Conservation (phyloP, 2,329 filamentous ascomycete genomes). For the Leptosphaerulina australis region DNA sequence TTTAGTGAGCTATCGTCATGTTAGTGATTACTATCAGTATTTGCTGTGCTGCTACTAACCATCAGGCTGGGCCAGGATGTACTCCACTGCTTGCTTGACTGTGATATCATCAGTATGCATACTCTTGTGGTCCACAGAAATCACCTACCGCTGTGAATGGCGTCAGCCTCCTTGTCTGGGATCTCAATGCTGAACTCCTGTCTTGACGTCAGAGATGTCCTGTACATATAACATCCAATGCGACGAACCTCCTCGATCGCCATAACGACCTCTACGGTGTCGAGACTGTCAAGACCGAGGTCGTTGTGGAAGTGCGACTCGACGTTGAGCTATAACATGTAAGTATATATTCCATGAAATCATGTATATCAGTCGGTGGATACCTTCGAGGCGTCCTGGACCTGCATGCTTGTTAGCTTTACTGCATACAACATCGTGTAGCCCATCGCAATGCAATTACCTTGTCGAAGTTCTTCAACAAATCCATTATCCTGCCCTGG, state of each 20-base stretch:
- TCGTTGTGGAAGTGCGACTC: slow-evolving; percentile 94
- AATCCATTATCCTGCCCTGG: slow-evolving; percentile 87
- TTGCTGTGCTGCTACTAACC: slow-evolving; percentile 62
- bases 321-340: slow-evolving; percentile 71
- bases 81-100: slow-evolving; percentile 95
- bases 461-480: slow-evolving; percentile 98
- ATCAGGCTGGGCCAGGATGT: slow-evolving; percentile 91
- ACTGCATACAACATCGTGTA: slow-evolving; percentile 6
- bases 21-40: slow-evolving; percentile 23
- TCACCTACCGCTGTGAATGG: slow-evolving; percentile 86
- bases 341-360: slow-evolving; percentile 21
- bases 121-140: not conserved
- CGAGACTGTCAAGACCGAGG: slow-evolving; percentile 93
- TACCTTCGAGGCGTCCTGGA: slow-evolving; percentile 66
- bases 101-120: slow-evolving; percentile 42
- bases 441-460: slow-evolving; percentile 60
- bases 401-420: slow-evolving; percentile 57
- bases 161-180: slow-evolving; percentile 94
- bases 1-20: slow-evolving; percentile 42
- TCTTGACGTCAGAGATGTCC: slow-evolving; percentile 23
- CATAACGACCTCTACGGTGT: slow-evolving; percentile 99
- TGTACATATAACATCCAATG: slow-evolving; percentile 2
- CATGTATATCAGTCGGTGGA: slow-evolving; percentile 4
- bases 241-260: slow-evolving; percentile 90
- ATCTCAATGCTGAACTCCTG: slow-evolving; percentile 93